phyloP scores from a whole-genome alignment of 1,139 yeast species.

The Yamadazyma taylorii region DNA sequence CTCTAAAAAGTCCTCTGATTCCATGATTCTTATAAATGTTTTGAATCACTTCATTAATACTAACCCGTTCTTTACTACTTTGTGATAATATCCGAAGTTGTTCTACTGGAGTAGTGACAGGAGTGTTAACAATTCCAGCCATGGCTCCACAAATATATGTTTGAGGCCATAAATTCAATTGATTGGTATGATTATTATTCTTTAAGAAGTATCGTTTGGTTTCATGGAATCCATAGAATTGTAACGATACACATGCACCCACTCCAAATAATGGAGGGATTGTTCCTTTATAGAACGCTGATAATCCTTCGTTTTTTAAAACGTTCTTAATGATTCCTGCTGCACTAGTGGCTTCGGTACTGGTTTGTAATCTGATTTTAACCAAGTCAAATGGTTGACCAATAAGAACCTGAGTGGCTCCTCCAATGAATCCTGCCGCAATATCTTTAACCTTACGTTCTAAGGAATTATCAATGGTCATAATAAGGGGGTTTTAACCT shows the following conservation, averaged over 20 bases:
- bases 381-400: slow-evolving; percentile 77
- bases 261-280: slow-evolving; percentile 54
- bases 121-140: slow-evolving; percentile 77
- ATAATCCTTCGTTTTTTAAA: slow-evolving; percentile 56
- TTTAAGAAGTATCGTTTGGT: slow-evolving; percentile 60
- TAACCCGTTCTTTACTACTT: slow-evolving; percentile 49
- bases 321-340: slow-evolving; percentile 57
- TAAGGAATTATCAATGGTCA: slow-evolving; percentile 48
- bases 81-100: slow-evolving; percentile 73
- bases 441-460: slow-evolving; percentile 62
- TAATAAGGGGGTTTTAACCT: too few species aligned
- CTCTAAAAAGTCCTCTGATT: slow-evolving; percentile 56
- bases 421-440: slow-evolving; percentile 50
- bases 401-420: slow-evolving; percentile 69
- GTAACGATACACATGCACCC: slow-evolving; percentile 73
- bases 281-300: slow-evolving; percentile 60
- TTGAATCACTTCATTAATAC: slow-evolving; percentile 37
- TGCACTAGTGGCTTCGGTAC: slow-evolving; percentile 25
- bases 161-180: slow-evolving; percentile 58
- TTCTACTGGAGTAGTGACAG: slow-evolving; percentile 74
- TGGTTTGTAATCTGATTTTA: slow-evolving; percentile 63
- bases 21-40: slow-evolving; percentile 52
- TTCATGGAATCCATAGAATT: slow-evolving; percentile 78
- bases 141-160: slow-evolving; percentile 72
- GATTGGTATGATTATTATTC: slow-evolving; percentile 15